Conservation (phyloP, 768 basidiomycete species). For the Crucibulum laeve region DNA sequence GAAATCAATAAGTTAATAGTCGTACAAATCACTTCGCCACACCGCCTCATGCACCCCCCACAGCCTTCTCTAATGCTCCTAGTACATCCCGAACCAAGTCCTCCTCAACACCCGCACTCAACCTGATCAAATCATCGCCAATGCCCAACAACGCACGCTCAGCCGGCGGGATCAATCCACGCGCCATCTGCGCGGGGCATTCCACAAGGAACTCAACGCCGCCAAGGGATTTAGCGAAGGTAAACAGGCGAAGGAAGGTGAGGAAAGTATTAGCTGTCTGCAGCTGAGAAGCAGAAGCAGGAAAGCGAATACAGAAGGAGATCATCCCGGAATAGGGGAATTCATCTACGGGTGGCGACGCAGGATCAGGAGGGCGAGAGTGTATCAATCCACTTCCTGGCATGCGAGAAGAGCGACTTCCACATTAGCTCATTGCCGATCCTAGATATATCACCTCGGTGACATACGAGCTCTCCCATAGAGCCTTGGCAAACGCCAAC, state of each 20-base stretch:
- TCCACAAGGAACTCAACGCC: conserved; percentile 92
- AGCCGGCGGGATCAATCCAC: conserved; percentile 65
- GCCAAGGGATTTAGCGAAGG: conserved; percentile 85
- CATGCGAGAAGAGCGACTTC: conserved; percentile 61
- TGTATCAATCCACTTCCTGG: conserved; percentile 54
- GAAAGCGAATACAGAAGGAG: conserved; percentile 51
- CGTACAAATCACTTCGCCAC: neutral
- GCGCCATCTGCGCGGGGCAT: conserved; percentile 86
- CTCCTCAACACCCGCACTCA: conserved; percentile 87
- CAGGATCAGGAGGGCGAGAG: conserved; percentile 18
- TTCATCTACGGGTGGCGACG: conserved; percentile 35
- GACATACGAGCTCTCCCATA: conserved; percentile 56
- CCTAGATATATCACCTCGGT: conserved; percentile 87
- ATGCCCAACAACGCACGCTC: conserved; percentile 75
- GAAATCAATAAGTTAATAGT: neutral
- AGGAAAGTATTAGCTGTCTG: conserved; percentile 65
- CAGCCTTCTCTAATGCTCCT: conserved; percentile 53
- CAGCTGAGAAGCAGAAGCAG: conserved; percentile 39
- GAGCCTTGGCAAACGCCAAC: conserved; percentile 61
- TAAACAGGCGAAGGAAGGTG: conserved; percentile 59
- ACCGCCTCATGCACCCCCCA: neutral
- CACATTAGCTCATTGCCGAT: conserved; percentile 63
- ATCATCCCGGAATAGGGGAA: conserved; percentile 94
- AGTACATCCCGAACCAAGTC: conserved; percentile 75
- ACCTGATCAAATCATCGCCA: conserved; percentile 66